Evolutionary conservation across 2,329 filamentous ascomycete genomes (phyloP), one percentile per base, ranked within the genome.

Genomic region (Bipolaris zeicola): DNA sequence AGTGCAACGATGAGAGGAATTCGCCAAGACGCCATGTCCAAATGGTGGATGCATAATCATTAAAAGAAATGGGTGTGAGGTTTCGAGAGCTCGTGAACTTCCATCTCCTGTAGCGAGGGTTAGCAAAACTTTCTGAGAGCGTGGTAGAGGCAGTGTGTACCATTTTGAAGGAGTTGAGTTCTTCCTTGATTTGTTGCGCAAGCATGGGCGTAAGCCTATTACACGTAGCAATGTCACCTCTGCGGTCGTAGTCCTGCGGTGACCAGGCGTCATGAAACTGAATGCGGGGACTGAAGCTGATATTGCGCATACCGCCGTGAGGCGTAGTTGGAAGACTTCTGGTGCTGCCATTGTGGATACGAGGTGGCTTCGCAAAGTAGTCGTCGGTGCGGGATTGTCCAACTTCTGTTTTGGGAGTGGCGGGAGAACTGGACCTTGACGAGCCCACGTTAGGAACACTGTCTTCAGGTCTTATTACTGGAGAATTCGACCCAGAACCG

Each of bases 21-120:
- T 76, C 75, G 73, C 75, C 75, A 74, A 76, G 73, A 76, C 74
- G 74, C 75, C 74, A 73, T 72, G 71, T 73, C 74, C 70, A 73
- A 64, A 68, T 69, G 68, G 63, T 71, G 68, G 65, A 76, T 76
- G 73, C 73, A 75, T 73, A 71, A 73, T 77, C 75, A 70, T 94
- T 86, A 99, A 84, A 99, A 98, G 85, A 99, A 99, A 85, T 99
- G 95, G 69, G 95, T 99, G 83, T 99, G 97, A 73, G 97, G 93
- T 82, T 98, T 99, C 66, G 95, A 98, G 76, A 89, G 91, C 80
- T 98, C 95, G 77, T 99, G 95, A 71, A 99, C 95, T 82, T 98
- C 95, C 95, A 99, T 99, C 82, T 99, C 95, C 95, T 98, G 43
- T 51, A 13, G 14, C n/a, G 16, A 14, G 42, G 37, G 67, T 85